Conservation (phyloP, 768 basidiomycete genomes). For the Russula earlei region DNA sequence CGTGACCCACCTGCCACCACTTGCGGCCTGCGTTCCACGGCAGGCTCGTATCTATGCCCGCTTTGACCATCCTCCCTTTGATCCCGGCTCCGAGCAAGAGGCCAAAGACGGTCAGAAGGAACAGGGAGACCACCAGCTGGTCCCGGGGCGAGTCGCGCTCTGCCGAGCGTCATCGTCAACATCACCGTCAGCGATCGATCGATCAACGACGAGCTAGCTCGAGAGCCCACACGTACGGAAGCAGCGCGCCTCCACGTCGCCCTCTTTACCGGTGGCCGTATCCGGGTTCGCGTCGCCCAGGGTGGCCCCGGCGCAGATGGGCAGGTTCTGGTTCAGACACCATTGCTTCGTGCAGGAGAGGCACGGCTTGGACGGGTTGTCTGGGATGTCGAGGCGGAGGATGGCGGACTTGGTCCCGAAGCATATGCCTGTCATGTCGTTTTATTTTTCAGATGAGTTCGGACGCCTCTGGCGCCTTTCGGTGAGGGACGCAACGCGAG, state of each 20-base stretch:
- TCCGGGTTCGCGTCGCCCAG: slow-evolving; percentile 86
- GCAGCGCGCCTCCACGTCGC: slow-evolving; percentile 91
- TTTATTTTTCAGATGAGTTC: not conserved
- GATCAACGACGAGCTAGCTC: not conserved
- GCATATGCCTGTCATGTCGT: slow-evolving; percentile 81
- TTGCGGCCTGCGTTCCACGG: slow-evolving; percentile 54
- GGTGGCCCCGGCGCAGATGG: slow-evolving; percentile 71
- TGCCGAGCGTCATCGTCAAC: slow-evolving; percentile 27
- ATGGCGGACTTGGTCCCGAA: slow-evolving; percentile 84
- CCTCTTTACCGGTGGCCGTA: slow-evolving; percentile 89
- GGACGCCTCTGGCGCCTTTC: not conserved
- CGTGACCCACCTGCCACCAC: slow-evolving; percentile 69
- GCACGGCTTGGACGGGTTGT: slow-evolving; percentile 84
- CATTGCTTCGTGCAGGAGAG: slow-evolving; percentile 91
- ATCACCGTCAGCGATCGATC: slow-evolving; percentile 6
- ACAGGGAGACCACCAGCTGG: slow-evolving; percentile 86
- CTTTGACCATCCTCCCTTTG: slow-evolving; percentile 72
- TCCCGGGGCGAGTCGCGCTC: slow-evolving; percentile 95
- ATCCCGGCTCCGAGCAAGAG: slow-evolving; percentile 78
- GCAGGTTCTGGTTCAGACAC: slow-evolving; percentile 87
- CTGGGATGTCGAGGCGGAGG: slow-evolving; percentile 66
- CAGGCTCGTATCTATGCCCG: slow-evolving; percentile 54
- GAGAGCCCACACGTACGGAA: slow-evolving; percentile 55
- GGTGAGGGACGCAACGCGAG: not conserved
- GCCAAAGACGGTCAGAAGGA: slow-evolving; percentile 80